Percentiles rank a stretch among this genome's conserved stretches.
These are phyloP conservation scores for Harringtonia aguacate DNA, from an alignment of 2,329 filamentous ascomycete species.

Conservation along the genomic window DNA sequence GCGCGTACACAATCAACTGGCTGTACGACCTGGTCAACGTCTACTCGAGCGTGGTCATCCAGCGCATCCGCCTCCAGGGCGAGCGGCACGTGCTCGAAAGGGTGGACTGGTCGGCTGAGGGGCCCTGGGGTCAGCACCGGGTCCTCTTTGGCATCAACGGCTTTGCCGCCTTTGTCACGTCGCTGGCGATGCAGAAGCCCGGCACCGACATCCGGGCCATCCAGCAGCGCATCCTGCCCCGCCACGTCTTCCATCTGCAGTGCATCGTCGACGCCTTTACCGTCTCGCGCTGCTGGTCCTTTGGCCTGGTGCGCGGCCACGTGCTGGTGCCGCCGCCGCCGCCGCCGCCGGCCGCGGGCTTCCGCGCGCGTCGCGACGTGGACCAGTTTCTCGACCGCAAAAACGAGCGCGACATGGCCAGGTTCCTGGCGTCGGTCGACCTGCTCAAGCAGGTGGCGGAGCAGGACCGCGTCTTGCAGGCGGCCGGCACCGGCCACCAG, in stretches of 20 bases:
- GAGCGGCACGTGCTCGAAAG: slow-evolving; percentile 21
- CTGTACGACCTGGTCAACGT: slow-evolving; percentile 39
- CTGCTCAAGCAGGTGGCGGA: slow-evolving; percentile 20
- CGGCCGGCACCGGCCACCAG: no score
- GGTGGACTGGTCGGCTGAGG: slow-evolving; percentile 29
- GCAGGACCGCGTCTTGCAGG: slow-evolving; percentile 15
- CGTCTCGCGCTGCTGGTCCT: slow-evolving; percentile 31
- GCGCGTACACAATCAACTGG: slow-evolving; percentile 38
- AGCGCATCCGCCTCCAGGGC: slow-evolving; percentile 23
- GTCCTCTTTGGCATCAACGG: slow-evolving; percentile 32
- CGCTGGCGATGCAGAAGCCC: slow-evolving; percentile 33
- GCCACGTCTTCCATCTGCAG: slow-evolving; percentile 38
- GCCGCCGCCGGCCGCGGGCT: slow-evolving; percentile 20
- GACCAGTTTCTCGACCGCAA: slow-evolving; percentile 31
- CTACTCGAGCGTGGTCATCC: slow-evolving; percentile 27
- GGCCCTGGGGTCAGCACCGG: slow-evolving; percentile 25
- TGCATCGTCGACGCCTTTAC: slow-evolving; percentile 37
- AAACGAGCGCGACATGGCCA: slow-evolving; percentile 15
- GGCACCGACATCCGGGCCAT: slow-evolving; percentile 24
- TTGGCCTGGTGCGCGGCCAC: slow-evolving; percentile 21
- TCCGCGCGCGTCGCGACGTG: slow-evolving; percentile 28
- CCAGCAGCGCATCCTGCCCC: slow-evolving; percentile 33
- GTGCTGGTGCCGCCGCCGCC: slow-evolving; percentile 23
- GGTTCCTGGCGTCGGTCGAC: slow-evolving; percentile 20
- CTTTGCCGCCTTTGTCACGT: slow-evolving; percentile 31